Base-by-base conservation (phyloP, 1,284 basidiomycete species). In the Cutaneotrichosporon cavernicola region DNA sequence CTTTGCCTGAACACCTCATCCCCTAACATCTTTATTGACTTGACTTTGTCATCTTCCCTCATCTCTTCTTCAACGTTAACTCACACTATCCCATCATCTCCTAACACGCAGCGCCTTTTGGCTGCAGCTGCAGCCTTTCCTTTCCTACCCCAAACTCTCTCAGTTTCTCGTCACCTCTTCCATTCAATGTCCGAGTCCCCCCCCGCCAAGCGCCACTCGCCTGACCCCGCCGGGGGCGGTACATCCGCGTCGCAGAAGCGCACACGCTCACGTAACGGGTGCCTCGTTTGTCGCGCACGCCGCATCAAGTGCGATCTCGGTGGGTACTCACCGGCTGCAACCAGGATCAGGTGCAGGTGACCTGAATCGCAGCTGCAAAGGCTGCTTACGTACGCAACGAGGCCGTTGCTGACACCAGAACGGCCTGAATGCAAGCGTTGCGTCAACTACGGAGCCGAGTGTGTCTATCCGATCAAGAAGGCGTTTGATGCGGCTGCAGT, bases 281-380 rank as follows among this genome's bases (percentile, higher is more conserved):
- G 75, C 61, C 58, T 75, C 32, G 71, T 76, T 7, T 76, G 75
- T 57, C 67, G 75, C n/a, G 66, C 70, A n/a, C 65, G 75, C 18
- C 58, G 75, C 43, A 66, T 76, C 53, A 74, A 73, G 52, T 76
- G 75, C 53, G 75, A 76, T 65, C 65, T 70, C 34, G 72, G 75
- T 74, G 53, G 59, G 71, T 67, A 14, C 18, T 71, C 70, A 5
- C 18, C 46, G 18, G 46, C 46, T 47, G 8, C 46, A 51, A 50
- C 64, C 53, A n/a, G n/a, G n/a, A n/a, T n/a, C n/a, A n/a, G n/a
- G n/a, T n/a, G n/a, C 55, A 40, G 13, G 9, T 22, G 26, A 26
- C 26, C 26, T 26, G 38, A 5, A 5, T 40, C 38, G 38, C 38
- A 11, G 40, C 14, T 10, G 26, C 26, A 8, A 2, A 1, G 14